Evolutionary conservation across 192 early-diverging fungal genomes (phyloP).

Genomic region (Haplosporangium gracile): DNA sequence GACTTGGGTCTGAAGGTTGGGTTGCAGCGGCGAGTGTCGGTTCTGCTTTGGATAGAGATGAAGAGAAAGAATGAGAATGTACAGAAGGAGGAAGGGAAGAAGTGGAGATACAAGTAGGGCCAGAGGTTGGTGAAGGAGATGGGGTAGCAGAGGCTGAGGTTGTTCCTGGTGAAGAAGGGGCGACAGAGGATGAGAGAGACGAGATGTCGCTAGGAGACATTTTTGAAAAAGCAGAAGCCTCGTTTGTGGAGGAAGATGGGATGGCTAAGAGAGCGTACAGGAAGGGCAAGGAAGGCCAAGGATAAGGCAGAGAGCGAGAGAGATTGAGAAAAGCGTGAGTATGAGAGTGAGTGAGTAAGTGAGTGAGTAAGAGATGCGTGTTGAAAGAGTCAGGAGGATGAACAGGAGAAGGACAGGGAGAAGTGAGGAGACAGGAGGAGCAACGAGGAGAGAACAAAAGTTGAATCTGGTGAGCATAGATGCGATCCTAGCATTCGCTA

Average conservation of each 20-base stretch:
- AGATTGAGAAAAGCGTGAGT: neutral
- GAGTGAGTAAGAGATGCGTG: neutral
- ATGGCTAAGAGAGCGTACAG: neutral
- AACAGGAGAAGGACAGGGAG: conserved; percentile 9
- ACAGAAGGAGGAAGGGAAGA: neutral
- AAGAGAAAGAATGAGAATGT: neutral
- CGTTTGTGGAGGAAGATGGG: conserved; percentile 11
- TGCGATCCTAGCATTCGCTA: conserved; percentile 4
- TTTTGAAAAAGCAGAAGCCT: neutral
- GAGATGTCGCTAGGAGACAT: conserved; percentile 32
- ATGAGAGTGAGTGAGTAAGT: neutral
- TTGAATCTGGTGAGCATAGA: conserved; percentile 8
- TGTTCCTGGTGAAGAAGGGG: conserved; percentile 19
- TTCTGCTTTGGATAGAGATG: neutral
- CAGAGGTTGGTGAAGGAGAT: conserved; percentile 13
- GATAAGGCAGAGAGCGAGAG: conserved; percentile 6
- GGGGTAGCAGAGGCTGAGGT: conserved; percentile 9
- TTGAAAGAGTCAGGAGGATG: conserved; percentile 26
- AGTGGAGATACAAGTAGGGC: neutral
- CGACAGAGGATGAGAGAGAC: neutral
- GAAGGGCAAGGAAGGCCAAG: neutral
- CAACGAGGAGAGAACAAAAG: conserved; percentile 13
- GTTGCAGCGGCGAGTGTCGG: neutral
- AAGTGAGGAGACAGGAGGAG: conserved; percentile 14
- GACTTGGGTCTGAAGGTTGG: neutral